Evolutionary conservation across 306 rosid species (phyloP).

Genomic region (Sesbania bispinosa): DNA sequence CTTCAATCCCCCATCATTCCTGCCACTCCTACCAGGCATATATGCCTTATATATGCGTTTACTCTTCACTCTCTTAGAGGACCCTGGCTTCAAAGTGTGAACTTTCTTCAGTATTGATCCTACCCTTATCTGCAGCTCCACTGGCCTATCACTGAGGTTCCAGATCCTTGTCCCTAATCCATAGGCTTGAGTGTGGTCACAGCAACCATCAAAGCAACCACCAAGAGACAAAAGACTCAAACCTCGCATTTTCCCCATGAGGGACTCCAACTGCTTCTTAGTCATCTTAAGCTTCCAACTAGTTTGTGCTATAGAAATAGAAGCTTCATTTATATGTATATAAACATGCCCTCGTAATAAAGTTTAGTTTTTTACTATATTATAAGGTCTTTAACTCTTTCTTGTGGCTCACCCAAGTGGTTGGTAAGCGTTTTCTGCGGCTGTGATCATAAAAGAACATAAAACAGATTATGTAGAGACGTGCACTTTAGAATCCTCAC

Average conservation of each 20-base stretch:
- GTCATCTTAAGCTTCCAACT: constrained; percentile 19
- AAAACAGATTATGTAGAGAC: constrained; percentile 6
- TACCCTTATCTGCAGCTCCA: constrained; percentile 91
- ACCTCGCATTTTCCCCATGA: constrained; percentile 44
- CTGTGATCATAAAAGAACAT: constrained; percentile 14
- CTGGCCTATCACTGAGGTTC: constrained; percentile 78
- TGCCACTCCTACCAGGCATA: constrained; percentile 64
- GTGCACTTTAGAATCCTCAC: constrained; percentile 14
- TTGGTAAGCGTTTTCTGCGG: constrained; percentile 18
- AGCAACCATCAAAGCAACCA: constrained; percentile 77
- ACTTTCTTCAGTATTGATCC: constrained; percentile 85
- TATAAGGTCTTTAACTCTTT: background rate
- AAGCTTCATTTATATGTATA: constrained; percentile 25
- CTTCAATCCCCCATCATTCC: constrained; percentile 47
- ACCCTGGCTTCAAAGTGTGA: constrained; percentile 82
- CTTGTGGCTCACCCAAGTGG: constrained; percentile 5
- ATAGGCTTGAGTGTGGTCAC: constrained; percentile 63
- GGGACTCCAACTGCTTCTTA: constrained; percentile 28
- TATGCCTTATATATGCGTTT: constrained; percentile 82
- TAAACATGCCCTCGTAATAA: background rate
- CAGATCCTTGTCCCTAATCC: constrained; percentile 85
- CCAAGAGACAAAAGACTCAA: constrained; percentile 48
- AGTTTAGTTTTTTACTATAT: background rate
- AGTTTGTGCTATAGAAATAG: background rate
- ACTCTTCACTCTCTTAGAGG: constrained; percentile 72